These are phyloP conservation scores for Boletus vermiculosoides DNA, from an alignment of 768 basidiomycete genomes.

Conservation along the genomic window DNA sequence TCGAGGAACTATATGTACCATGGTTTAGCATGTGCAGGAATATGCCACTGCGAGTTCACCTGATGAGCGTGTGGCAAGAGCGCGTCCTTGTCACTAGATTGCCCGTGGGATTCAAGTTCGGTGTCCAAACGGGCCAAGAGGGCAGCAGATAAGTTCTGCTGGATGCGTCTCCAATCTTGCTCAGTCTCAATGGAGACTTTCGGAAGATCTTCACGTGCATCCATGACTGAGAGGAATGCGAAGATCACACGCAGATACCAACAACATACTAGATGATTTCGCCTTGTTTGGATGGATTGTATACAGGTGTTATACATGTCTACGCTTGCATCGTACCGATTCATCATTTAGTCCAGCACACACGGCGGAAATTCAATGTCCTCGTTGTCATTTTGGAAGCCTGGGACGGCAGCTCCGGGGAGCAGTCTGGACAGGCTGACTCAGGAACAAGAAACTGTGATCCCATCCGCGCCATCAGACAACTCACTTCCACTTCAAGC, in stretches of 20 bases:
- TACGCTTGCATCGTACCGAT: not conserved
- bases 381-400: slow-evolving; percentile 83
- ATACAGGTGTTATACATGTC: not conserved
- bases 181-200: slow-evolving; percentile 65
- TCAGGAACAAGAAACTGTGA: slow-evolving; percentile 69
- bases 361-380: slow-evolving; percentile 34
- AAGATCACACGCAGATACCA: not conserved
- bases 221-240: slow-evolving; percentile 14
- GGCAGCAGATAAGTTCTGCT: slow-evolving; percentile 48
- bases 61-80: slow-evolving; percentile 50
- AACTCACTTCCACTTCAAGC: slow-evolving; percentile 62
- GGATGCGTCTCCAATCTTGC: slow-evolving; percentile 64
- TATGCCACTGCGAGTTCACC: slow-evolving; percentile 34
- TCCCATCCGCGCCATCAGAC: slow-evolving; percentile 61
- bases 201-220: slow-evolving; percentile 43
- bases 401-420: slow-evolving; percentile 80
- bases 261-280: not conserved
- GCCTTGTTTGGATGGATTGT: not conserved
- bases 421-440: slow-evolving; percentile 83
- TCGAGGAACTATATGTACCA: slow-evolving; percentile 52
- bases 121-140: slow-evolving; percentile 47
- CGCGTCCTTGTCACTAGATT: slow-evolving; percentile 44
- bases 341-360: not conserved
- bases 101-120: slow-evolving; percentile 41
- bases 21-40: slow-evolving; percentile 1